Base-by-base conservation (phyloP, 495 filamentous ascomycete genomes). In the Aspergillus coremiiformis region DNA sequence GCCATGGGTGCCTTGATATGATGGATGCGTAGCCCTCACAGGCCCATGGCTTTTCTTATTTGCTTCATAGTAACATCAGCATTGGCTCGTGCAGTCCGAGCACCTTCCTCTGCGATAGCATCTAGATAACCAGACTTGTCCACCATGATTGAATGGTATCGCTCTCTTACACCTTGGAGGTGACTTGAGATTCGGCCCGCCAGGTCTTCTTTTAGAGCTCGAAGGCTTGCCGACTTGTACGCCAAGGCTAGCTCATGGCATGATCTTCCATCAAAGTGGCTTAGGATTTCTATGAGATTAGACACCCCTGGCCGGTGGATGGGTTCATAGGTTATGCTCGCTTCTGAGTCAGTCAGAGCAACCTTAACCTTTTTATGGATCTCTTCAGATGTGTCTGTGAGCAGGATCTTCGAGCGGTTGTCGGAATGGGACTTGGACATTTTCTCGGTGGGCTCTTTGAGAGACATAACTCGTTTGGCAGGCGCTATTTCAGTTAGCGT, bases 401-500 rank as follows among this genome's bases (percentile, higher is more conserved):
- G 78, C 14, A 92, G 71, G 55, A 98, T 93, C 22, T 87, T 75
- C 11, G 89, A 94, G 17, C 71, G 72, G n/a, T 72, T 67, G 55
- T 86, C 78, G 1, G 67, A 48, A 58, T 89, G 78, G 3, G 90
- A 95, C 67, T 98, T 98, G 42, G 89, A 94, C 93, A 98, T 98
- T 59, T 98, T 98, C 21, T 76, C 61, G 2, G 56, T 56, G 1
- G 93, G 91, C 14, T 88, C 66, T 27, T 77, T 80, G 26, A 98
- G 81, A 14, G 89, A 95, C 91, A 95, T 95, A 44, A 98, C 76
- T 55, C 94, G 79, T 52, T 84, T 88, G 20, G 84, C 82, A 24
- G 88, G 84, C 43, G 86, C 84, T 87, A 52, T 20, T 30, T 32
- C 17, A 42, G 39, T 55, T 47, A 59, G 32, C 29, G 55, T 20